Conservation (phyloP, 169 alveolate species). For the Plasmodium cynomolgi region DNA sequence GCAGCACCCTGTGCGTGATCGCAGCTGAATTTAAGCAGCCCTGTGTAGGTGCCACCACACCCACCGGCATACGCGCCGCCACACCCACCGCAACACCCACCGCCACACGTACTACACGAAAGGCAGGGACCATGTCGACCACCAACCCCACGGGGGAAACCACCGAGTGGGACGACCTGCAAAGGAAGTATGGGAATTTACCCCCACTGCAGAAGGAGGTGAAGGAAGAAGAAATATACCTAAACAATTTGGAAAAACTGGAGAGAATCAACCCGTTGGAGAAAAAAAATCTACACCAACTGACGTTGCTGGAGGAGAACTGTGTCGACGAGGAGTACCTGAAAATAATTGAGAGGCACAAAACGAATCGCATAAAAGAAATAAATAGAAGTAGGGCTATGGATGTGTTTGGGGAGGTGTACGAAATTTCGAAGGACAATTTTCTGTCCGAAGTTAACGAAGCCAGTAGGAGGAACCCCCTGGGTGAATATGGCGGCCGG, state of each 20-base stretch:
- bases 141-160: conserved; percentile 90
- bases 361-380: conserved; percentile 35
- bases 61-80: too few relatives aligned
- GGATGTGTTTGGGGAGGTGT: conserved; percentile 75
- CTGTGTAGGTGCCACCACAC: too few relatives aligned
- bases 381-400: conserved; percentile 63
- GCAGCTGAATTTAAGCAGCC: too few relatives aligned
- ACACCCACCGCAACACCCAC: too few relatives aligned
- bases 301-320: conserved; percentile 48
- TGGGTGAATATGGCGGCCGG: background rate
- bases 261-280: conserved; percentile 64
- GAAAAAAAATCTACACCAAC: conserved; percentile 63
- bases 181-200: conserved; percentile 90
- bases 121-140: conserved; percentile 85
- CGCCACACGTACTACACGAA: too few relatives aligned
- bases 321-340: conserved; percentile 71
- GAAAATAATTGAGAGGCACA: conserved; percentile 47
- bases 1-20: too few relatives aligned
- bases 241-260: conserved; percentile 67
- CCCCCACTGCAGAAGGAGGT: conserved; percentile 85
- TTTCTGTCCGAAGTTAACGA: conserved; percentile 77
- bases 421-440: conserved; percentile 74
- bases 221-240: conserved; percentile 86
- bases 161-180: conserved; percentile 93
- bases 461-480: conserved; percentile 72